Evolutionary conservation across 1,284 basidiomycete species (phyloP).

Genomic region (Irpex sp.): DNA sequence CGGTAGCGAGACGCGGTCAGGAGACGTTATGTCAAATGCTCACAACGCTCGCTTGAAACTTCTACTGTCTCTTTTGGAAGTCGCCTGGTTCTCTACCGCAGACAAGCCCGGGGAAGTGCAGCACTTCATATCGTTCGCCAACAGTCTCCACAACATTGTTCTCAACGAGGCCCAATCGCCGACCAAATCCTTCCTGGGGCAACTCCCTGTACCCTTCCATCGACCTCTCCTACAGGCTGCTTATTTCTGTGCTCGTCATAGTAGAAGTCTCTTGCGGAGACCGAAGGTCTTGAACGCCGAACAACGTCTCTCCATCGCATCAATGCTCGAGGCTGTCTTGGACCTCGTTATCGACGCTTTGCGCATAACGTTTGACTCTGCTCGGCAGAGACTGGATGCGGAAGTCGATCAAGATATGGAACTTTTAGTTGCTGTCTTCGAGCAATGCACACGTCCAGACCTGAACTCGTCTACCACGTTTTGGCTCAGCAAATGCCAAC

Average conservation of each 20-base stretch:
- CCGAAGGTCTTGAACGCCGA: conserved; percentile 55
- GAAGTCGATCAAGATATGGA: conserved; percentile 80
- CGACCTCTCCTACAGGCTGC: conserved; percentile 76
- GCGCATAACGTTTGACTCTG: conserved; percentile 64
- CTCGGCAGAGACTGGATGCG: conserved; percentile 50
- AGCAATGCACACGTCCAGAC: conserved; percentile 69
- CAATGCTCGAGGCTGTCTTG: conserved; percentile 61
- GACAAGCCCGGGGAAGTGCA: conserved; percentile 54
- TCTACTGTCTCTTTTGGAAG: conserved; percentile 73
- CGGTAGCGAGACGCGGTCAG: conserved; percentile 67
- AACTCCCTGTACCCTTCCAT: conserved; percentile 71
- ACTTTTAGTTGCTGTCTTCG: conserved; percentile 77
- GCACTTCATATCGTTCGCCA: conserved; percentile 60
- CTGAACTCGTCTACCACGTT: conserved; percentile 59
- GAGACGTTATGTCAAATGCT: conserved; percentile 83
- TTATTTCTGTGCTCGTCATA: conserved; percentile 72
- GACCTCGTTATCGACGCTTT: conserved; percentile 68
- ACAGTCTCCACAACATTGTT: conserved; percentile 63
- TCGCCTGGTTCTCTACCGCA: conserved; percentile 69
- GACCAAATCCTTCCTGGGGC: conserved; percentile 69
- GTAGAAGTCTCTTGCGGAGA: conserved; percentile 44
- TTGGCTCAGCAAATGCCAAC: conserved; percentile 82
- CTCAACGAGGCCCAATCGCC: conserved; percentile 75
- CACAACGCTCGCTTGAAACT: conserved; percentile 76
- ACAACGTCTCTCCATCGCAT: conserved; percentile 53